phyloP scores from a whole-genome alignment of 179 eudicot species.

The Silene coronaria region DNA sequence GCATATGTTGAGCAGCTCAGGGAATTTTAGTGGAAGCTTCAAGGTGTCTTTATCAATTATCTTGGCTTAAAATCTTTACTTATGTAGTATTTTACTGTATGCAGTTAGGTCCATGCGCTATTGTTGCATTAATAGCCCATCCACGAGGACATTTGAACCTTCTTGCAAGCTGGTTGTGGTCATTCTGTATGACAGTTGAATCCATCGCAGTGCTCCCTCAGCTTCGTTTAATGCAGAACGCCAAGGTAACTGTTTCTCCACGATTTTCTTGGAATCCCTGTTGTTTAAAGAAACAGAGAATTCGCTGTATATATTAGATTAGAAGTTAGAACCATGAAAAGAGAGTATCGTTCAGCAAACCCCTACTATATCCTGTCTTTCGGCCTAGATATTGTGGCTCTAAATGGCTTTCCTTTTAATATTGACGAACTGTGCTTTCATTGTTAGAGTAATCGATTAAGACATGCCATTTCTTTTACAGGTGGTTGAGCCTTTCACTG shows the following conservation, averaged over 20 bases:
- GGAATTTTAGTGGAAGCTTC: no score
- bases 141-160: conserved; percentile 5
- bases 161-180: conserved; percentile 35
- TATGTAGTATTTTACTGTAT: neutral
- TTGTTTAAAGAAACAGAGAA: neutral
- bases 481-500: conserved; percentile 23
- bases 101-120: conserved; percentile 17
- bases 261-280: neutral
- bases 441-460: neutral
- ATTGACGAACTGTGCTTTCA: neutral
- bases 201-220: conserved; percentile 71
- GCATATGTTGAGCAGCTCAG: no score
- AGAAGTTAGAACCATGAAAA: no score
- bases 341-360: no score
- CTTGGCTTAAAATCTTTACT: neutral
- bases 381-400: neutral
- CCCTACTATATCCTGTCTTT: no score
- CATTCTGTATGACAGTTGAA: conserved; percentile 58
- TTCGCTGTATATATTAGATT: no score
- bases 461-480: conserved; percentile 7
- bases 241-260: conserved; percentile 41
- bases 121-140: conserved; percentile 11
- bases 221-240: conserved; percentile 68
- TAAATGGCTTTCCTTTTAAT: neutral
- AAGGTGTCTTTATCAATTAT: no score